Conservation (phyloP, 2,329 filamentous ascomycete genomes). For the Ceratocystis lukuohia region DNA sequence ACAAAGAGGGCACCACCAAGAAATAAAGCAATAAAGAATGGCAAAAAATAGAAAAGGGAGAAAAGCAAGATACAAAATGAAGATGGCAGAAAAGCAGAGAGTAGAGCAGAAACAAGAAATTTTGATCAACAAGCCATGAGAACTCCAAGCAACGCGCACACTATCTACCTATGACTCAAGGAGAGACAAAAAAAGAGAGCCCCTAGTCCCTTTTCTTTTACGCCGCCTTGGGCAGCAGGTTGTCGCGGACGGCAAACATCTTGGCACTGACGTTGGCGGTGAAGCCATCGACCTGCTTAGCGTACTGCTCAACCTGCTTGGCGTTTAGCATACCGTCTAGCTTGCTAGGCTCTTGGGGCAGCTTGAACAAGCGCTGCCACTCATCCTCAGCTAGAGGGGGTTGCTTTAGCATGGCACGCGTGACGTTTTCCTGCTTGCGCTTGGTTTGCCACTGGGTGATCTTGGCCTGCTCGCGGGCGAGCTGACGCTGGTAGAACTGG, state of each 20-base stretch:
- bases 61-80: slow-evolving; percentile 22
- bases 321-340: slow-evolving; percentile 91
- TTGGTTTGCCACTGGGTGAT: slow-evolving; percentile 94
- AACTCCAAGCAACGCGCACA: slow-evolving; percentile 15
- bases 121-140: slow-evolving; percentile 19
- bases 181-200: slow-evolving; percentile 12
- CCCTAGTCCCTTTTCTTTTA: background rate
- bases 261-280: slow-evolving; percentile 83
- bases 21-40: slow-evolving; percentile 4
- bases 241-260: slow-evolving; percentile 89
- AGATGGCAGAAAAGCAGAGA: slow-evolving; percentile 25
- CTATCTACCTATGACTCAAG: slow-evolving; percentile 9
- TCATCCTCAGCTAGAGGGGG: slow-evolving; percentile 83
- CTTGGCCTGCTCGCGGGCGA: slow-evolving; percentile 89
- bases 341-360: slow-evolving; percentile 84
- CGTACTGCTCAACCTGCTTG: slow-evolving; percentile 94
- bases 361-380: slow-evolving; percentile 96
- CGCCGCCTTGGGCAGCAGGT: slow-evolving; percentile 42
- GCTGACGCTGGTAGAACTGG: slow-evolving; percentile 86
- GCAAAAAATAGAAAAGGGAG: slow-evolving; percentile 22
- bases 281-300: slow-evolving; percentile 92
- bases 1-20: background rate
- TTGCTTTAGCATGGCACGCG: slow-evolving; percentile 75
- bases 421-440: slow-evolving; percentile 89
- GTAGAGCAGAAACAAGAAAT: slow-evolving; percentile 21